phyloP scores from a whole-genome alignment of 192 early-diverging fungal species.

The Ambispora gerdemannii region DNA sequence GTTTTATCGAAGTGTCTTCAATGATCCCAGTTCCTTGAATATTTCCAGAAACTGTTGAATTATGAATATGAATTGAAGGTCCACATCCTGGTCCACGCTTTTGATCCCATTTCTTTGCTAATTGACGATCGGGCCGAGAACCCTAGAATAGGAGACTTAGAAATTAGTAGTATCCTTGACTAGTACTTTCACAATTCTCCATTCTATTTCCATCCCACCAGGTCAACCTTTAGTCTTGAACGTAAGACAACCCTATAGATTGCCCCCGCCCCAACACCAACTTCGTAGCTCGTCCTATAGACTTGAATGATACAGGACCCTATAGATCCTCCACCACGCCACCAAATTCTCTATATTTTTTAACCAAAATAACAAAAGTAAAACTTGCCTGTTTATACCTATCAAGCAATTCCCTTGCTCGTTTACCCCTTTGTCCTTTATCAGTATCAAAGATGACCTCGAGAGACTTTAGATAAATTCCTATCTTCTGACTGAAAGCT shows the following conservation, averaged over 20 bases:
- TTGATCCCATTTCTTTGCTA: neutral
- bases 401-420: slow-evolving; percentile 7
- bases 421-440: slow-evolving; percentile 3
- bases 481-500: neutral
- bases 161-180: too few species aligned
- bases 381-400: slow-evolving; percentile 15
- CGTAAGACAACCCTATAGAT: slow-evolving; percentile 5
- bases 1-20: too few species aligned
- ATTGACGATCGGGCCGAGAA: neutral
- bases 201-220: neutral
- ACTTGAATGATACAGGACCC: slow-evolving; percentile 25
- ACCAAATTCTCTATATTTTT: slow-evolving; percentile 7
- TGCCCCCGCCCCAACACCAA: slow-evolving; percentile 24
- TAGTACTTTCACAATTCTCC: neutral
- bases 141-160: neutral
- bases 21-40: too few species aligned
- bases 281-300: slow-evolving; percentile 30
- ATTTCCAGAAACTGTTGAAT: too few species aligned
- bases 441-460: neutral
- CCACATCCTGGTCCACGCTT: too few species aligned
- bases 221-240: slow-evolving; percentile 25
- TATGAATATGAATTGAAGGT: too few species aligned
- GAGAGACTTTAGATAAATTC: slow-evolving; percentile 7
- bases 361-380: neutral
- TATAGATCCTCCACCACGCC: slow-evolving; percentile 10